Evolutionary conservation across 768 basidiomycete genomes (phyloP), one percentile per base, ranked within the genome.

Genomic region (Hebeloma cylindrosporum): DNA sequence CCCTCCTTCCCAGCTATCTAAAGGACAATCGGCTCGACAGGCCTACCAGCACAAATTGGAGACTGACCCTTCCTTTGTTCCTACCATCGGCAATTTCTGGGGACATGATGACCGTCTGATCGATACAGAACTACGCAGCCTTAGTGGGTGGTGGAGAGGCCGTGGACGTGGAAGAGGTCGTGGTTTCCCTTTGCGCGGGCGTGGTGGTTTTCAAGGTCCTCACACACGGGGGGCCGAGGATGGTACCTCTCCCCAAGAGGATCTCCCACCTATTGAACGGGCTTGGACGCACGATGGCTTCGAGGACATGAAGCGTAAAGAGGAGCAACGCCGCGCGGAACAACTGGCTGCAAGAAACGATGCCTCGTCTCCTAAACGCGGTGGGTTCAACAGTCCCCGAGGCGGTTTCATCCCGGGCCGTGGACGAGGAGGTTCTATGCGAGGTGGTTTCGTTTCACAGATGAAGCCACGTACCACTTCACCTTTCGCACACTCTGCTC

Each of bases 11-110:
- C 41, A 42, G 9, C 21, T 43, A 10, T 43, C 56, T 38, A 40
- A 38, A 9, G 31, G 48, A 3, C 56, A 57, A 37, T 52, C 56
- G 17, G 88, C 83, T 28, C 87, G 93, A 36, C 89, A 93, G 61
- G 87, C 82, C 14, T 95, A 96, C 65, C 84, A 90, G 51, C 78
- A 88, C 51, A 82, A 85, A 22, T 72, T 95, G 18, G 84, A 90
- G 45, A 72, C 67, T 8, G 93, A 96, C 61, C 93, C 93, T 2
- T 88, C 90, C 2, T 93, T 84, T 61, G 87, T 91, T 21, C 93
- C 93, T 17, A 86, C 83, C 18, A 87, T 94, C 17, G 93, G 93
- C 43, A 85, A 85, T 50, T 96, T 96, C 60, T 96, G 91, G 92
- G 84, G 88, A 4, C 93, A 96, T 60, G 93, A 96, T 63, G 93